Evolutionary conservation across 352 stramenopile species (phyloP).

Genomic region (Pseudoperonospora humuli): DNA sequence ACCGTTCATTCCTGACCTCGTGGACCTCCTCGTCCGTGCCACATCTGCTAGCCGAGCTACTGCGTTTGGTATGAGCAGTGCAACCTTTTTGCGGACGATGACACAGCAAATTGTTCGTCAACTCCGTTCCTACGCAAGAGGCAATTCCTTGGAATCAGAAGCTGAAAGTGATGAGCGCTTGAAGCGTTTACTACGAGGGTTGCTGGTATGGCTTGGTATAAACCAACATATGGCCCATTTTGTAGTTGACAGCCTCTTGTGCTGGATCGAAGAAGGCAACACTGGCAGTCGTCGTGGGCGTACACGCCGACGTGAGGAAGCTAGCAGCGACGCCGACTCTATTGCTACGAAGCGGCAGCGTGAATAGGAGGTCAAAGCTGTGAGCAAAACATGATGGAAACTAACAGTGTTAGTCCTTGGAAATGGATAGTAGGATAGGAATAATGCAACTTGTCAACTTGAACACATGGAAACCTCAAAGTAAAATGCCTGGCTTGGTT

Average conservation of each 20-base stretch:
- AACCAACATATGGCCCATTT: slow-evolving; percentile 37
- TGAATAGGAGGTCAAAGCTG: slow-evolving; percentile 6
- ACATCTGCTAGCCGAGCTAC: slow-evolving; percentile 47
- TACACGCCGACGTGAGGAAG: slow-evolving; percentile 18
- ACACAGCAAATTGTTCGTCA: slow-evolving; percentile 38
- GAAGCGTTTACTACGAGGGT: slow-evolving; percentile 25
- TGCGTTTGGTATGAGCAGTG: slow-evolving; percentile 37
- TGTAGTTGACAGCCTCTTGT: slow-evolving; percentile 33
- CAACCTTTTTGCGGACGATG: slow-evolving; percentile 49
- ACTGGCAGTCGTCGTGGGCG: slow-evolving; percentile 14
- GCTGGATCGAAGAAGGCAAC: slow-evolving; percentile 18
- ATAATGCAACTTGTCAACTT: slow-evolving; percentile 17
- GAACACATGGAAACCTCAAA: slow-evolving; percentile 5
- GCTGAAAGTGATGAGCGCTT: slow-evolving; percentile 23
- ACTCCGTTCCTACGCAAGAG: slow-evolving; percentile 27
- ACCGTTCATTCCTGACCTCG: slow-evolving; percentile 49
- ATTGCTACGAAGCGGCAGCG: slow-evolving; percentile 30
- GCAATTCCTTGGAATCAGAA: slow-evolving; percentile 24
- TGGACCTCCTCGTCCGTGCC: slow-evolving; percentile 50
- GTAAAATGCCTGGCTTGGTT: no score
- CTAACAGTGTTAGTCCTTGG: neutral
- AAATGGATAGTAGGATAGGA: neutral
- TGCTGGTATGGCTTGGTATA: slow-evolving; percentile 36
- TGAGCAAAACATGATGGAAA: neutral
- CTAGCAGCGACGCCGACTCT: neutral